Base-by-base conservation (phyloP, 1,139 yeast genomes). In the Geotrichum restrictum region DNA sequence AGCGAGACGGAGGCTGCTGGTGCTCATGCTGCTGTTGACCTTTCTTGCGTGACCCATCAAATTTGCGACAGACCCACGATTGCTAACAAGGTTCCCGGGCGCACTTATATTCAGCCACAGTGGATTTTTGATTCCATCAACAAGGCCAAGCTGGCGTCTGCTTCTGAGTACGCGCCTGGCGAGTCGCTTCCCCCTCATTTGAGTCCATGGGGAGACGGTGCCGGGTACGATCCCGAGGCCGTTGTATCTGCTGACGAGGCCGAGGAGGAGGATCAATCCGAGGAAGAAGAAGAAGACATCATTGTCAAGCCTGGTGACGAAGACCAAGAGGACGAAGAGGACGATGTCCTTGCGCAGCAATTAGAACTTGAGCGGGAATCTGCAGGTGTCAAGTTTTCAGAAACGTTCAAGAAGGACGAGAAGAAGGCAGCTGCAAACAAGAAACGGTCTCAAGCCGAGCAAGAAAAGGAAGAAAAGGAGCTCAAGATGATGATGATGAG, bases 191-290 rank as follows among this genome's bases (percentile, higher is more conserved):
- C 98, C 45, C 98, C 98, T 41, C 98, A 93, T 71, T 78, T 94
- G 66, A 86, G 96, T 53, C 99, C 99, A 74, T 93, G 98, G 98
- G 98, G 98, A 61, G 98, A 93, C 73, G 81, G 91, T 53, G 88
- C 86, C 62, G 86, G 84, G 51, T 93, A 93, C 71, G 82, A 91
- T 70, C 98, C 98, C 61, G 82, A 77, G 54, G 85, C 81, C 22
- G 73, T 67, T 32, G 59, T 65, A 7, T 69, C 61, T 32, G 73
- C 65, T 29, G 70, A 56, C 21, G 74, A 59, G 27, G 74, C 61
- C 7, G 74, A 61, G 4, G 77, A 61, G 14, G 78, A 67, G 10
- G 77, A 64, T 11, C 77, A 65, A 27, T 81, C 68, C 3, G 81
- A 68, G 11, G 86, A 71, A 24, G 82, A 70, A 32, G 81, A 69